Base-by-base conservation (phyloP, 148 eudicot species). In the Cornus suecica region DNA sequence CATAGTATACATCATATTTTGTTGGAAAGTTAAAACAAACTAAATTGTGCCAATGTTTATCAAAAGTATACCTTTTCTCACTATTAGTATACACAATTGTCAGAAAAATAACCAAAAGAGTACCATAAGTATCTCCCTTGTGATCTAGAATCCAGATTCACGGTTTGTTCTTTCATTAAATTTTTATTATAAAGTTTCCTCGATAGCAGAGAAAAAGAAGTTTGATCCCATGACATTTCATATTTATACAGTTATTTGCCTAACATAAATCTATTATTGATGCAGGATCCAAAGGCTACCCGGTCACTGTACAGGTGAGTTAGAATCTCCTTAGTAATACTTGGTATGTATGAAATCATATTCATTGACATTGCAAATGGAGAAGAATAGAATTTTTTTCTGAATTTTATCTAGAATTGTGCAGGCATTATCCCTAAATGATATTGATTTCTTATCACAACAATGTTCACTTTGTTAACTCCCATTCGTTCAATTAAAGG, bases 231-330 rank as follows among this genome's bases (percentile, higher is more conserved):
- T 14, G 3, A 8, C 30, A 64, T 27, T 72, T 32, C 32, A 54
- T 18, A 22, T 26, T 7, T 65, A n/a, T n/a, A 26, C 23, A 51
- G 58, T 71, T 24, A 52, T 29, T 65, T 78, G 37, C 61, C 78
- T 75, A 13, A 65, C 54, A 20, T 34, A 0, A 25, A 4, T 74
- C 8, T 16, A 10, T 16, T 25, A 41, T 27, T 68, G 78, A 23
- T 23, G 9, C 81, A 78, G 81, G 81, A 78, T 22, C 58, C 72
- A 10, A 27, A 34, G 60, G 15, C 63, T 27, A 56, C 31, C 11
- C 11, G 32, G 23, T 67, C 68, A 65, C 72, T 56, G 10, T 69
- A 58, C 22, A 58, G 76, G 81, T 78, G 48, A 66, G 76, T 72
- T 78, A 37, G 34, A 22, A 72, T 16, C 23, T 37, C 42, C 9